Percentiles rank a stretch among this genome's conserved stretches.
phyloP scores from a whole-genome alignment of 768 basidiomycete genomes.

The Agrocybe chaxingu region DNA sequence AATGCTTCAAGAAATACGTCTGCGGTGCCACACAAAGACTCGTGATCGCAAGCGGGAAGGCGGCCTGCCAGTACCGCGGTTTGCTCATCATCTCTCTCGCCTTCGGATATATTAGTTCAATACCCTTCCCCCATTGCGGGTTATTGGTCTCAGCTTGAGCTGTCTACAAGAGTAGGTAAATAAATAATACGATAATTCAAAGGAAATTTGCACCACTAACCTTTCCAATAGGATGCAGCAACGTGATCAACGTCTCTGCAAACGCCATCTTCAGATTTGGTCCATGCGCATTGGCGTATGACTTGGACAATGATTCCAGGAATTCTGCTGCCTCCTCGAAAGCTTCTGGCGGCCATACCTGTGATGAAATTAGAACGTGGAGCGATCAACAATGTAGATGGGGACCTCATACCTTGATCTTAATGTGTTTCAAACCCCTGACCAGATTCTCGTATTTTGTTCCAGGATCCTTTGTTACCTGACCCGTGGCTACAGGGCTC shows the following conservation, averaged over 20 bases:
- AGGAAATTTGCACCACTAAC: conserved; percentile 30
- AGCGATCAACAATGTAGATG: not conserved
- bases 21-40: conserved; percentile 86
- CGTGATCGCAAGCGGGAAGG: conserved; percentile 82
- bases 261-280: conserved; percentile 79
- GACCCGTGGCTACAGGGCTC: conserved; percentile 66
- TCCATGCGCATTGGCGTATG: conserved; percentile 83
- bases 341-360: conserved; percentile 93
- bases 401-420: conserved; percentile 60
- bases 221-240: conserved; percentile 89
- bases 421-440: conserved; percentile 74
- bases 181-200: not conserved
- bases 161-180: conserved; percentile 44
- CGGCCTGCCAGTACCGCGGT: conserved; percentile 84
- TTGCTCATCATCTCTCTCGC: conserved; percentile 84
- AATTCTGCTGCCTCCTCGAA: conserved; percentile 95
- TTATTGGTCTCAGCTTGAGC: conserved; percentile 96
- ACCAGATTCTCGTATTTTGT: conserved; percentile 83
- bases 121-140: conserved; percentile 91
- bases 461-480: conserved; percentile 78
- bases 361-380: conserved; percentile 3
- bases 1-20: conserved; percentile 80
- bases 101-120: conserved; percentile 79
- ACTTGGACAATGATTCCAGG: conserved; percentile 76
- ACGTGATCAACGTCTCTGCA: conserved; percentile 71